These are phyloP conservation scores for Globisporangium nodosum DNA, from an alignment of 352 stramenopile species.

Conservation along the genomic window DNA sequence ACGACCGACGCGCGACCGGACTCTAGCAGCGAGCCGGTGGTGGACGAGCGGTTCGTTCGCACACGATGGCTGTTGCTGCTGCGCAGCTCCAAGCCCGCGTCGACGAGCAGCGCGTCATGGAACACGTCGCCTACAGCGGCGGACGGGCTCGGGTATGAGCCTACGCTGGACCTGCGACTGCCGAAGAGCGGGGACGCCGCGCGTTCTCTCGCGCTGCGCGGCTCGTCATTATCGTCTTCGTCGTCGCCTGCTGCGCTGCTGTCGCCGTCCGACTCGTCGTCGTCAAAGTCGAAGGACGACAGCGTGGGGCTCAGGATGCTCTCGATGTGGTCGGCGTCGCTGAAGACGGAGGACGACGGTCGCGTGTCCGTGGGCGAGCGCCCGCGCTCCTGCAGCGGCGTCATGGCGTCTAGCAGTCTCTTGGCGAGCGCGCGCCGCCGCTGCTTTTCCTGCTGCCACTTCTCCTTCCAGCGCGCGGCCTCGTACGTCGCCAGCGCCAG, in stretches of 20 bases:
- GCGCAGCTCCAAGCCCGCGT: conserved; percentile 27
- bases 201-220: not conserved
- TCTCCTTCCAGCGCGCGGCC: conserved; percentile 71
- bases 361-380: conserved; percentile 18
- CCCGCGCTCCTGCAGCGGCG: conserved; percentile 24
- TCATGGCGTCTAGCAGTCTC: conserved; percentile 62
- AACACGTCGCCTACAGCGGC: not conserved
- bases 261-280: conserved; percentile 13
- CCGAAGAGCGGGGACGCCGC: not conserved
- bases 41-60: conserved; percentile 49
- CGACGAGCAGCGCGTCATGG: conserved; percentile 9
- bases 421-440: conserved; percentile 58
- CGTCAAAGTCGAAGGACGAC: conserved; percentile 85
- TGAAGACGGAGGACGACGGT: conserved; percentile 40
- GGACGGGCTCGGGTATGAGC: not conserved
- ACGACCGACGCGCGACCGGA: not conserved
- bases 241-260: conserved; percentile 2
- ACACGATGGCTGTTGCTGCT: conserved; percentile 19
- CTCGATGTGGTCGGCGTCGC: conserved; percentile 46
- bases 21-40: conserved; percentile 30
- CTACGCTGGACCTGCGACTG: conserved; percentile 4
- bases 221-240: not conserved
- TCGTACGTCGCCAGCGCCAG: conserved; percentile 62
- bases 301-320: conserved; percentile 75
- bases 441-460: conserved; percentile 69